These are phyloP conservation scores for Porphyrellus cyaneotinctus DNA, from an alignment of 768 basidiomycete species.

Conservation along the genomic window DNA sequence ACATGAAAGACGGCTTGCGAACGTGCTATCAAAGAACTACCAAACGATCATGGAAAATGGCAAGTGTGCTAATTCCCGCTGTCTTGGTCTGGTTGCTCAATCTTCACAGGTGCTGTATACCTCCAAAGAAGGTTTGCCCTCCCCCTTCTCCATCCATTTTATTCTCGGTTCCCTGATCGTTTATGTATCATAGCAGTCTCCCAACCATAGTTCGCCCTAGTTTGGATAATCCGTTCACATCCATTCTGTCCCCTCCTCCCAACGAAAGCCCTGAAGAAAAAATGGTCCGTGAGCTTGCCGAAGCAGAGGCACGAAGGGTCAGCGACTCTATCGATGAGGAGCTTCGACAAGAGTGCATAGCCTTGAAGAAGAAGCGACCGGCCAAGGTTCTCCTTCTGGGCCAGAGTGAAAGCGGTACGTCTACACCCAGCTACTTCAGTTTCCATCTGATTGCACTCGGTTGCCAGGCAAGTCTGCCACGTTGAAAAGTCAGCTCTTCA, in stretches of 20 bases:
- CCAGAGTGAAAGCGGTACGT: slow-evolving; percentile 64
- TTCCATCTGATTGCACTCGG: background rate
- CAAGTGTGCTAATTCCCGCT: background rate
- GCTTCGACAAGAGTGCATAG: slow-evolving; percentile 56
- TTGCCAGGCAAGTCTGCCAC: slow-evolving; percentile 64
- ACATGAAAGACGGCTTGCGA: background rate
- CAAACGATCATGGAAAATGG: background rate
- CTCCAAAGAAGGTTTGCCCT: background rate
- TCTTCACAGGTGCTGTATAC: background rate
- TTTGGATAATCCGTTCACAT: too few species aligned
- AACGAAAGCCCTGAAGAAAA: slow-evolving; percentile 60
- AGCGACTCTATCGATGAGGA: slow-evolving; percentile 77
- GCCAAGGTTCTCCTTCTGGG: slow-evolving; percentile 74
- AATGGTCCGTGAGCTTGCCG: slow-evolving; percentile 51
- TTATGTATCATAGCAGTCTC: too few species aligned
- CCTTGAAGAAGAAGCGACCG: slow-evolving; percentile 58
- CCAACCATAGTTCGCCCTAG: too few species aligned
- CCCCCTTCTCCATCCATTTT: too few species aligned
- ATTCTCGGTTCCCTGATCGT: too few species aligned
- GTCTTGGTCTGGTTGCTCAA: background rate
- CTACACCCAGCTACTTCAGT: background rate
- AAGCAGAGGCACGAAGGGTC: slow-evolving; percentile 58
- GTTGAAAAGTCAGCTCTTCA: slow-evolving; percentile 55
- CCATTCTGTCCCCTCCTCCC: slow-evolving; percentile 46
- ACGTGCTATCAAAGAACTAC: background rate